phyloP scores from a whole-genome alignment of 768 basidiomycete genomes.

The Leccinum rimulosum region DNA sequence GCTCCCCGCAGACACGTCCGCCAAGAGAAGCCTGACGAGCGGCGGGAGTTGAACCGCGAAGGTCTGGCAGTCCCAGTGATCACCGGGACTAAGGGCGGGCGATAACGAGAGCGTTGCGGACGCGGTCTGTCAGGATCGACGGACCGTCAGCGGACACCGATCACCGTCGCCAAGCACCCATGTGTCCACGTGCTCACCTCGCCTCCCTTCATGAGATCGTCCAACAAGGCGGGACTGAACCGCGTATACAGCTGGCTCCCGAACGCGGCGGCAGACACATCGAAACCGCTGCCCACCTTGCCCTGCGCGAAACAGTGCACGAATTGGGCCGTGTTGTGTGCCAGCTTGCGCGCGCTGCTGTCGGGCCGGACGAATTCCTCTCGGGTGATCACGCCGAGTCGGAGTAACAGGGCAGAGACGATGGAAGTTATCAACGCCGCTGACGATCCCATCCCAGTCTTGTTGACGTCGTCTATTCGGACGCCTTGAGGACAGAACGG shows the following conservation, averaged over 20 bases:
- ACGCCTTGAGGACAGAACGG: slow-evolving; percentile 76
- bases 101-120: slow-evolving; percentile 30
- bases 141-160: neutral
- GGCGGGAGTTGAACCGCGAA: slow-evolving; percentile 81
- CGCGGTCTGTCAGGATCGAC: slow-evolving; percentile 11
- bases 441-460: slow-evolving; percentile 96
- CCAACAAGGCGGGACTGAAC: slow-evolving; percentile 60
- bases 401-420: slow-evolving; percentile 79
- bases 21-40: slow-evolving; percentile 78
- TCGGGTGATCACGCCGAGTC: slow-evolving; percentile 59
- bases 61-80: slow-evolving; percentile 68
- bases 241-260: slow-evolving; percentile 93
- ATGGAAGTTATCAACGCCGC: slow-evolving; percentile 97
- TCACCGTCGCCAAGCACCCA: neutral
- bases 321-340: slow-evolving; percentile 93
- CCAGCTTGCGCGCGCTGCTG: slow-evolving; percentile 53
- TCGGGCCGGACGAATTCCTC: slow-evolving; percentile 44
- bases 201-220: slow-evolving; percentile 20
- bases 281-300: slow-evolving; percentile 97
- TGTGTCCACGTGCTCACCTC: slow-evolving; percentile 18
- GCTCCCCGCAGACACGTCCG: slow-evolving; percentile 94
- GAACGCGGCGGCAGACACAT: slow-evolving; percentile 90
- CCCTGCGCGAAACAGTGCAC: slow-evolving; percentile 96
- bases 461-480: slow-evolving; percentile 79
- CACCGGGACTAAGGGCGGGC: slow-evolving; percentile 58